Conservation (phyloP, 352 stramenopile genomes). For the Pythium phragmitis region DNA sequence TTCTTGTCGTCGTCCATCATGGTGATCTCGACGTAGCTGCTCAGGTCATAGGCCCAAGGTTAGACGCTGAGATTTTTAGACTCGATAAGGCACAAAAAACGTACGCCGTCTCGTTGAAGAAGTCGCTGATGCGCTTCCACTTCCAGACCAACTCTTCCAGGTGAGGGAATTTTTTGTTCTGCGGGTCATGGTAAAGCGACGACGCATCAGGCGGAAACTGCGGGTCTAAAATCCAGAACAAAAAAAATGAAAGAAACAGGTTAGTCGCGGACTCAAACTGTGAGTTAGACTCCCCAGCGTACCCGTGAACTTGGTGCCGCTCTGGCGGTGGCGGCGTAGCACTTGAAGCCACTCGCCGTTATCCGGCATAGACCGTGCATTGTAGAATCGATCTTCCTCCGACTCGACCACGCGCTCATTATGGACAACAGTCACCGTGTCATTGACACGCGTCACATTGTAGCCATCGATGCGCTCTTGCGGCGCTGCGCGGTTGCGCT, state of each 20-base stretch:
- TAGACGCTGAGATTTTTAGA: neutral
- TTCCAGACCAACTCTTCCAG: conserved; percentile 78
- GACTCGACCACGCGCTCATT: conserved; percentile 47
- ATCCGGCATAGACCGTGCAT: conserved; percentile 63
- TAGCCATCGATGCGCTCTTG: conserved; percentile 62
- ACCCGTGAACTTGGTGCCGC: conserved; percentile 76
- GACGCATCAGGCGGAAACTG: conserved; percentile 71
- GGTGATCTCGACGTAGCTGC: conserved; percentile 69
- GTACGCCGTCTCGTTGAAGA: conserved; percentile 84
- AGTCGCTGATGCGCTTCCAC: conserved; percentile 84
- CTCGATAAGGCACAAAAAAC: conserved; percentile 6
- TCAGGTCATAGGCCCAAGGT: neutral
- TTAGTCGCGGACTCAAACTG: neutral
- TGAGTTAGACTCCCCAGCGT: neutral
- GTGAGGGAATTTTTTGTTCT: conserved; percentile 68
- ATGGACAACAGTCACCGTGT: conserved; percentile 66
- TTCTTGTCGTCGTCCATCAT: conserved; percentile 85
- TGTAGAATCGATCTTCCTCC: conserved; percentile 71
- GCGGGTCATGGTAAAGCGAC: conserved; percentile 65
- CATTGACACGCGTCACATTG: conserved; percentile 73
- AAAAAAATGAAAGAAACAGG: neutral
- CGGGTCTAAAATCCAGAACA: conserved; percentile 39
- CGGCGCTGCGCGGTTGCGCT: conserved; percentile 56
- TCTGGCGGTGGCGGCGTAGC: conserved; percentile 68
- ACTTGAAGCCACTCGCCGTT: conserved; percentile 74